Base-by-base conservation (phyloP, 2,329 filamentous ascomycete genomes). In the Colletotrichum tabaci region DNA sequence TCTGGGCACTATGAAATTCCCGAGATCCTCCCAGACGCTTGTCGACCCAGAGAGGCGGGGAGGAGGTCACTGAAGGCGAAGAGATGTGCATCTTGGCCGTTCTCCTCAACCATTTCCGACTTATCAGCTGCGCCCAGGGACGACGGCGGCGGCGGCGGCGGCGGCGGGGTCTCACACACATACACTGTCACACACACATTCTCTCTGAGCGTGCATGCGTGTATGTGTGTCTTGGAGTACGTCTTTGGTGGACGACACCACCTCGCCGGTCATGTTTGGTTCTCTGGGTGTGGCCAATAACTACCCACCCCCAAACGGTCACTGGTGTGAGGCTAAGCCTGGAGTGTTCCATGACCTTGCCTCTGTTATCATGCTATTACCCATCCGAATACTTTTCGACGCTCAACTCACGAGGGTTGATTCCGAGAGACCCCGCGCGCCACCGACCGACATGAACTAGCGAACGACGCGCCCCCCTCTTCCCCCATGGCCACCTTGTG, bases 251-350 rank as follows among this genome's bases (percentile, higher is more conserved):
- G 58, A 47, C 65, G 42, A 62, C 65, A 50, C 62, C 67, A 57
- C 53, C 30, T 55, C 53, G 47, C 67, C 16, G 56, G 63, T 50
- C 63, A 67, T 44, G 4, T 44, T 42, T 53, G n/a, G 44, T n/a
- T 53, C 42, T 12, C 30, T 38, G 38, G 26, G 30, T n/a, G 47
- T 21, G n/a, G 52, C 42, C 57, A 56, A 71, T 44, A 58, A 44
- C 53, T 46, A 66, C 44, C 21, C 12, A n/a, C 12, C 35, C 61
- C 26, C 44, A 23, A 52, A 69, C 66, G 50, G 56, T 44, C 30
- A 61, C 63, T 67, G 64, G 64, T 40, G 52, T 61, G 64, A 61
- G 30, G 50, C 64, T 62, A 67, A 44, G 42, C 61, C 15, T 38
- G 35, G n/a, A 18, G 52, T 55, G 52, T 55, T 30, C 18, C 8